Base-by-base conservation (phyloP, 2,329 filamentous ascomycete species). In the Diaporthe australafricana region DNA sequence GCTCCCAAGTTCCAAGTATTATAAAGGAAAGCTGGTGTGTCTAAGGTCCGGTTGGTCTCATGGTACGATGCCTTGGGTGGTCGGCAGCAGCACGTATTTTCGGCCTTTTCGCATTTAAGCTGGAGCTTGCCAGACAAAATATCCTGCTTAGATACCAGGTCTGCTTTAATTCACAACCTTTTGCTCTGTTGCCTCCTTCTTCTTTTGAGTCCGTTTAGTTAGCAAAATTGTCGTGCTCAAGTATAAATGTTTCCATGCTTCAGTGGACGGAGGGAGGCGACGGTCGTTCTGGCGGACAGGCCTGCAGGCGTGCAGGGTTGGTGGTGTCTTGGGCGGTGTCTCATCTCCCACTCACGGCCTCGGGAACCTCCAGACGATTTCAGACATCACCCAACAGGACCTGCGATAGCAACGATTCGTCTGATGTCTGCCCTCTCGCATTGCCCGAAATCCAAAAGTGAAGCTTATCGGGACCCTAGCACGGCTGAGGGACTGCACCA, bases 261-360 rank as follows among this genome's bases (percentile, higher is more conserved):
- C 60, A 45, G 60, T 45, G 45, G 30, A 50, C 42, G 30, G 60
- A 38, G 14, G 45, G 30, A 38, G 45, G 60, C 42, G 60, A n/a
- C 32, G 60, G 38, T 8, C 14, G 9, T 40, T 40, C 9, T 40
- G 38, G 38, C 38, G 38, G 38, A 40, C 6, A 40, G 38, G 38
- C 38, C 32, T 35, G 32, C 32, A 11, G 35, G 27, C 42, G 14
- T n/a, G 40, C 60, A 63, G 27, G 60, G 60, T 38, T 63, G 27
- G 30, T 63, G 27, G 20, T 42, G 27, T 63, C 60, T 17, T 48
- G 60, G 60, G 22, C 30, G 45, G 27, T 50, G 45, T 65, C 60
- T 65, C 60, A 65, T 65, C 45, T 65, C 45, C 30, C 30, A 38
- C 42, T 12, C 45, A 50, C 60, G 45, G 60, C 60, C 45, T 38